Base-by-base conservation (phyloP, 202 grass and related monocot species). In the Cymbopogon flexuosus region DNA sequence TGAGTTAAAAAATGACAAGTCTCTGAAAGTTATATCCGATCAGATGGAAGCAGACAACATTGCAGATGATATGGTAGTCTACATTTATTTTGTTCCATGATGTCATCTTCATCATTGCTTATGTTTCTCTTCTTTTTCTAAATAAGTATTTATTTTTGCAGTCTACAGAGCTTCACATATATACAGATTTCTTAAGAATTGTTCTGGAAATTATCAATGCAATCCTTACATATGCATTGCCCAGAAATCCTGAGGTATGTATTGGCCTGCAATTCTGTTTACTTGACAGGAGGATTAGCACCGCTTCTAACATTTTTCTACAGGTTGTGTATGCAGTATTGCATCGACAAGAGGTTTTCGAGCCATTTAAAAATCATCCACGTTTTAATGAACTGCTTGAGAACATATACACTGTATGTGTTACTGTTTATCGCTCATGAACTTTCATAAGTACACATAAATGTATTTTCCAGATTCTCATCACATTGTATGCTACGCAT, bases 201-300 rank as follows among this genome's bases (percentile, higher is more conserved):
- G 96, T 99, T 75, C 84, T 99, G 77, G 96, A 99, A 83, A 95
- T 99, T 64, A 89, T 99, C 77, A 99, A 99, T 87, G 96, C 96
- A 75, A 95, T 99, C 54, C 88, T 99, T 37, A 99, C 96, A 71
- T 99, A 95, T 85, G 92, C 96, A 42, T 91, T 99, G 77, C 92
- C 96, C 82, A 89, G 90, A 74, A 99, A 99, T 79, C 96, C 96
- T 35, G 96, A 99, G 96, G 96, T 95, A 76, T 78, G 49, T 84
- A 52, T 33, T 76, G 8, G 3, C 46, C 45, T 56, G 23, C 54
- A 74, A 58, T 77, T 70, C 51, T 69, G 46, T 80, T 81, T 69
- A 67, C 30, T 27, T 73, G 66, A 77, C 45, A 54, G 66, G 49
- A 54, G 65, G 51, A 57, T 62, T 65, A 29, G 37, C 63, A 75